phyloP scores from a whole-genome alignment of 1,284 basidiomycete genomes.

The Cutaneotrichosporon sp. region DNA sequence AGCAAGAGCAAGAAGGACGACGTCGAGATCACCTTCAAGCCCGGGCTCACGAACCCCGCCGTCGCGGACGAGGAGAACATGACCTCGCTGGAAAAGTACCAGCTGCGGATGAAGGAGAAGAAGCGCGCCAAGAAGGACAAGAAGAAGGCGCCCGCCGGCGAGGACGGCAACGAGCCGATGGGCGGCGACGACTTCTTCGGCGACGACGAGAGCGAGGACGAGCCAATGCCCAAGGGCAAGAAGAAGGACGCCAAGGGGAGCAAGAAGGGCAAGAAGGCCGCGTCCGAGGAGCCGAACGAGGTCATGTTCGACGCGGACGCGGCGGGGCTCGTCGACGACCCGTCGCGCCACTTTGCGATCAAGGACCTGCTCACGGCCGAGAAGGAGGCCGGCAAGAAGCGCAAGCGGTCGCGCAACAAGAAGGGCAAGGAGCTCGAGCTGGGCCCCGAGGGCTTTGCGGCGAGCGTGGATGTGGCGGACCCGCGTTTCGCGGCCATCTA shows the following conservation, averaged over 20 bases:
- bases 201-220: conserved; percentile 39
- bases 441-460: conserved; percentile 60
- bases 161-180: conserved; percentile 14
- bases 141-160: conserved; percentile 34
- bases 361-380: conserved; percentile 77
- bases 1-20: conserved; percentile 54
- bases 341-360: conserved; percentile 74
- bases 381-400: conserved; percentile 58
- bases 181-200: conserved; percentile 73
- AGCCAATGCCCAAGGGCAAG: conserved; percentile 8
- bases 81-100: conserved; percentile 78
- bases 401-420: conserved; percentile 55
- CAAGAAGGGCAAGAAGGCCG: conserved; percentile 42
- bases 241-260: conserved; percentile 4
- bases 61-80: conserved; percentile 62
- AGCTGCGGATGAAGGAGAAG: conserved; percentile 84
- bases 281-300: not conserved
- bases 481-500: conserved; percentile 83
- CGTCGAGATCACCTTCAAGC: conserved; percentile 92
- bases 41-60: conserved; percentile 64
- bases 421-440: conserved; percentile 63
- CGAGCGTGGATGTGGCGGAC: conserved; percentile 75
- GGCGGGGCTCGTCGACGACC: conserved; percentile 22
- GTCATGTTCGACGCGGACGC: conserved; percentile 12
- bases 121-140: conserved; percentile 59